Percentiles rank a stretch among this genome's conserved stretches.
These are phyloP conservation scores for Tarenaya hassleriana DNA, from an alignment of 345 rosid species.

Conservation along the genomic window DNA sequence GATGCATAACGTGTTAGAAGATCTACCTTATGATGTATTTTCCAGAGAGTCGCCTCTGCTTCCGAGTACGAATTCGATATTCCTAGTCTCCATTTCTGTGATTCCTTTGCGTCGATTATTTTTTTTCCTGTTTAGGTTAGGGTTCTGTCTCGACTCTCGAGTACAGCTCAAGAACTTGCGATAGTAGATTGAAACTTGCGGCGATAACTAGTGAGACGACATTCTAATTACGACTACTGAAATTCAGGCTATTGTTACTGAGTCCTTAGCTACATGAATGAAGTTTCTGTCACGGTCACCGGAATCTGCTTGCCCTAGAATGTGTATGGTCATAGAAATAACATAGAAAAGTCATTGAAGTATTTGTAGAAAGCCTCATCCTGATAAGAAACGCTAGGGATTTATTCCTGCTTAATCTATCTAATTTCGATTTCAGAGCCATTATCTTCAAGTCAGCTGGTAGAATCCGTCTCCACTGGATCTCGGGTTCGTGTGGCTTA, in stretches of 20 bases:
- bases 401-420: background rate
- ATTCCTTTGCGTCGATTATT: no score
- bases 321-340: background rate
- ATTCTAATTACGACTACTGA: no score
- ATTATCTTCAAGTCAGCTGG: slow-evolving; percentile 51
- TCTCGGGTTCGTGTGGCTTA: slow-evolving; percentile 89
- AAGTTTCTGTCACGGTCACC: background rate
- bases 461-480: slow-evolving; percentile 46
- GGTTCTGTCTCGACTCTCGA: no score
- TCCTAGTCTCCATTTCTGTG: background rate
- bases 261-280: background rate
- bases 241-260: no score
- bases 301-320: background rate
- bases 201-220: no score
- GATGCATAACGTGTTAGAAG: slow-evolving; percentile 32
- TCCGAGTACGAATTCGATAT: slow-evolving; percentile 45
- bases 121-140: no score
- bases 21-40: slow-evolving; percentile 20
- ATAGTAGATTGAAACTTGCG: no score
- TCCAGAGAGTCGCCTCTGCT: slow-evolving; percentile 40
- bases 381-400: slow-evolving; percentile 1
- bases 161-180: no score
- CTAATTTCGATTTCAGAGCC: slow-evolving; percentile 44
- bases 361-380: no score
- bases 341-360: background rate